A percentile compares a stretch with the other conserved stretches of the same genome.
Conservation (phyloP, 2,329 filamentous ascomycete species). For the Aspergillus sp. region DNA sequence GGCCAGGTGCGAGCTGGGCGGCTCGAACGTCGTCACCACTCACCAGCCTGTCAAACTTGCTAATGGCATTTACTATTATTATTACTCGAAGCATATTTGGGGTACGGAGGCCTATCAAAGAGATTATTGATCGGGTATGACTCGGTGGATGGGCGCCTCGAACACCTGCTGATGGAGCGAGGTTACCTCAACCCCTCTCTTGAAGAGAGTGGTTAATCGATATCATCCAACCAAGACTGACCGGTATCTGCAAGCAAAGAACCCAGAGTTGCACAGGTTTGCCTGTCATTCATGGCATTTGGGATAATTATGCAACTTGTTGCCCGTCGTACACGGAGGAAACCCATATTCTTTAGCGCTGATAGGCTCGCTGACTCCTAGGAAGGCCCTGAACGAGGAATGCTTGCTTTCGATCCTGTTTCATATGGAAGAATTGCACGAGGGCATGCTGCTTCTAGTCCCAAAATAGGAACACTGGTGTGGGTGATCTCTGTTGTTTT, state of each 20-base stretch:
- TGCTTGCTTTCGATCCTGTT: conserved; percentile 6
- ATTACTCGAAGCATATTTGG: not conserved
- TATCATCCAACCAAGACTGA: not conserved
- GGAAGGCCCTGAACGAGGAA: not conserved
- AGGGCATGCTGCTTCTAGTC: not conserved
- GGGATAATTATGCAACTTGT: not conserved
- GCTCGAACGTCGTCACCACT: not conserved
- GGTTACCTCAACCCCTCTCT: conserved; percentile 8
- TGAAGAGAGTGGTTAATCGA: not conserved
- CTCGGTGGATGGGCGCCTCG: not conserved
- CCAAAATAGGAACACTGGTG: not conserved
- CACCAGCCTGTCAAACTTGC: not conserved
- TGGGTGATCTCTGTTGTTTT: conserved; percentile 3
- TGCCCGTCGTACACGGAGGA: not conserved
- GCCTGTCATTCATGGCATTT: conserved; percentile 1
- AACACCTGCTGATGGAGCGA: not conserved
- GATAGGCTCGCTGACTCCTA: not conserved
- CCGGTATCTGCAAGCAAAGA: not conserved
- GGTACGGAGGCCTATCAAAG: not conserved
- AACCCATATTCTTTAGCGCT: conserved; percentile 1
- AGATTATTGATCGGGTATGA: not conserved
- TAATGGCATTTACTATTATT: not conserved
- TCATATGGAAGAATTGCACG: conserved; percentile 20
- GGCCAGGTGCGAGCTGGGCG: not conserved
- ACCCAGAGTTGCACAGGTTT: not conserved